Evolutionary conservation across 352 stramenopile species (phyloP).

Genomic region (Elongisporangium anandrum): DNA sequence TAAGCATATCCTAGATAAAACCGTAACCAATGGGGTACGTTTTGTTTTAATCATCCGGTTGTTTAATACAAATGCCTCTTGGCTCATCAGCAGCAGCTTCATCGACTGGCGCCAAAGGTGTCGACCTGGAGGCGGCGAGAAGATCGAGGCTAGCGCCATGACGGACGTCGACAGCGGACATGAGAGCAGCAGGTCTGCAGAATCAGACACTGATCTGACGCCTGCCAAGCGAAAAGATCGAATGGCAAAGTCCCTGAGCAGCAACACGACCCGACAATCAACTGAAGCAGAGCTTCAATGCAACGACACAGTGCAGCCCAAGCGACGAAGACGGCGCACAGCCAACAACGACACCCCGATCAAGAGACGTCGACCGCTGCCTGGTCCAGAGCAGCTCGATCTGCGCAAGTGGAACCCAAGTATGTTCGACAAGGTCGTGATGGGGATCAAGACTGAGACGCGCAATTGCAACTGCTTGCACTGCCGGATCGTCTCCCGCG

Average conservation of each 20-base stretch:
- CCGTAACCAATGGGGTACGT: neutral
- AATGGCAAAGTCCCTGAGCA: neutral
- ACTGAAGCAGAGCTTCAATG: neutral
- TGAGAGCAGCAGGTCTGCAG: neutral
- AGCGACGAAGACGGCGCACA: neutral
- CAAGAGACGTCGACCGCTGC: neutral
- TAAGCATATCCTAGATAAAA: neutral
- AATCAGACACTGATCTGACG: neutral
- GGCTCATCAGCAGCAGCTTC: neutral
- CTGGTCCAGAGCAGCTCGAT: neutral
- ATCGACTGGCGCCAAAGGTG: neutral
- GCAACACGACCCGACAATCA: neutral
- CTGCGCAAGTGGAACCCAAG: neutral
- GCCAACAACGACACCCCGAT: neutral
- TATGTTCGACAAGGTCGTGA: neutral
- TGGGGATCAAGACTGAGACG: neutral
- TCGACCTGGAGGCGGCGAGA: neutral
- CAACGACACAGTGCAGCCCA: neutral
- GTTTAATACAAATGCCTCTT: neutral
- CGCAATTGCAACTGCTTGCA: slow-evolving; percentile 6
- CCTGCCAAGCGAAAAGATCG: neutral
- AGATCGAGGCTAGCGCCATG: neutral
- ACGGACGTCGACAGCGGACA: neutral
- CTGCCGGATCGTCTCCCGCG: slow-evolving; percentile 5
- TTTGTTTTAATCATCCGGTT: neutral